phyloP scores from a whole-genome alignment of 768 basidiomycete species.

The Collybia sordida region DNA sequence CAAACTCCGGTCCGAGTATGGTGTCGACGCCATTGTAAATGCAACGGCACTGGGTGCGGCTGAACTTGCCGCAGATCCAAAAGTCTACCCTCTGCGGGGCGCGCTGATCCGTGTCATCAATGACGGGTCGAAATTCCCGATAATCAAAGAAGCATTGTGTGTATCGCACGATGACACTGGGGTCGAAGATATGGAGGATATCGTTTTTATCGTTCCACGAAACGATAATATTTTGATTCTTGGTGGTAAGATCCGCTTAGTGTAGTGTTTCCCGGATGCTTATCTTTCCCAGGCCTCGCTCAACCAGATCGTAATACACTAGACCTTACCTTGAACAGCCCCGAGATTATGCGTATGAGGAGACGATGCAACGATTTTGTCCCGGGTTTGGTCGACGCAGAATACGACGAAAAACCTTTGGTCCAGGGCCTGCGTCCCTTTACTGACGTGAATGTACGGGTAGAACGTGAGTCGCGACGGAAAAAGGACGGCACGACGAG shows the following conservation, averaged over 20 bases:
- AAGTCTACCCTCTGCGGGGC: slow-evolving; percentile 35
- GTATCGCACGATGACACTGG: slow-evolving; percentile 30
- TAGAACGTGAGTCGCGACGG: slow-evolving; percentile 26
- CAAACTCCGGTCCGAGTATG: slow-evolving; percentile 21
- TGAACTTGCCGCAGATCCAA: slow-evolving; percentile 30
- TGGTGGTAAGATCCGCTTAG: slow-evolving; percentile 16
- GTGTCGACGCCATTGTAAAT: slow-evolving; percentile 31
- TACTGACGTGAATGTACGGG: slow-evolving; percentile 23
- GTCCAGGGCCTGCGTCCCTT: slow-evolving; percentile 29
- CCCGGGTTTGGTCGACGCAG: slow-evolving; percentile 23
- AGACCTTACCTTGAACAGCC: slow-evolving; percentile 24
- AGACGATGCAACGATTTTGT: slow-evolving; percentile 26
- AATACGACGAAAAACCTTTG: slow-evolving; percentile 22
- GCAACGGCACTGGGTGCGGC: slow-evolving; percentile 31
- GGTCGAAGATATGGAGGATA: slow-evolving; percentile 26
- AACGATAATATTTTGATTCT: slow-evolving; percentile 34
- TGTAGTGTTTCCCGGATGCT: not conserved
- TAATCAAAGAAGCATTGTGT: slow-evolving; percentile 28
- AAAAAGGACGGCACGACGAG: slow-evolving; percentile 10
- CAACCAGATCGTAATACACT: slow-evolving; percentile 22
- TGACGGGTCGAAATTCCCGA: slow-evolving; percentile 33
- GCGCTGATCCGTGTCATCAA: slow-evolving; percentile 34
- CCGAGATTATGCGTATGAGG: slow-evolving; percentile 27
- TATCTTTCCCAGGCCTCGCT: slow-evolving; percentile 15
- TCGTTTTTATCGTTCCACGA: slow-evolving; percentile 35